These are phyloP conservation scores for Emmonsiellopsis sp. DNA, from an alignment of 2,329 filamentous ascomycete species.

Conservation along the genomic window DNA sequence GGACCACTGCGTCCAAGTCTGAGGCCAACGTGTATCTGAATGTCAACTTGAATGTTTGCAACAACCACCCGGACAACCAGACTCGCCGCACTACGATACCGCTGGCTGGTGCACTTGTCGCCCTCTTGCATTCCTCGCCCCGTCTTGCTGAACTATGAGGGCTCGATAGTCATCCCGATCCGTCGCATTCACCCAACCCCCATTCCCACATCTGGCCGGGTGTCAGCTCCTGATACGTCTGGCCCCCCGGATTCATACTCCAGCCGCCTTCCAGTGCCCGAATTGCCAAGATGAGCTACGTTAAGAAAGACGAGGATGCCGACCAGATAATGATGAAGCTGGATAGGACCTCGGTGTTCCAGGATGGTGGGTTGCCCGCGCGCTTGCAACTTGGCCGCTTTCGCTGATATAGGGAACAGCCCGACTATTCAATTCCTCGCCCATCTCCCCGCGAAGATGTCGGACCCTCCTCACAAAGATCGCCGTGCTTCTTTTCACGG, in stretches of 20 bases:
- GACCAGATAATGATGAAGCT: slow-evolving; percentile 92
- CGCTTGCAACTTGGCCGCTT: slow-evolving; percentile 12
- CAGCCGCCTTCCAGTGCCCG: slow-evolving; percentile 12
- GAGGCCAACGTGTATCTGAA: slow-evolving; percentile 13
- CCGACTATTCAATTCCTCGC: slow-evolving; percentile 94
- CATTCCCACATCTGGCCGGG: not conserved
- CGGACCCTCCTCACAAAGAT: slow-evolving; percentile 97
- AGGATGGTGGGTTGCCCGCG: slow-evolving; percentile 65
- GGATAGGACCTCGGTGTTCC: slow-evolving; percentile 94
- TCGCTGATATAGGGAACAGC: slow-evolving; percentile 42
- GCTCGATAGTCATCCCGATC: slow-evolving; percentile 16
- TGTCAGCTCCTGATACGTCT: not conserved
- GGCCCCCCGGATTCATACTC: not conserved
- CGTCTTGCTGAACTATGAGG: slow-evolving; percentile 20
- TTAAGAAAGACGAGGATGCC: slow-evolving; percentile 98
- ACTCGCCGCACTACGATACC: not conserved
- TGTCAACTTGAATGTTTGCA: not conserved
- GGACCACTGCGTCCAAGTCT: slow-evolving; percentile 1
- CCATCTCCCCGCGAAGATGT: slow-evolving; percentile 94
- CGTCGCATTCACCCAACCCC: not conserved
- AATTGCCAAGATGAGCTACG: slow-evolving; percentile 66
- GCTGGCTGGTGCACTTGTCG: not conserved
- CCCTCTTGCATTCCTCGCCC: not conserved
- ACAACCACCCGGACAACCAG: not conserved
- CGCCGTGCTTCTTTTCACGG: slow-evolving; percentile 88